Conservation (phyloP, 768 basidiomycete genomes). For the Kwoniella botswanensis region DNA sequence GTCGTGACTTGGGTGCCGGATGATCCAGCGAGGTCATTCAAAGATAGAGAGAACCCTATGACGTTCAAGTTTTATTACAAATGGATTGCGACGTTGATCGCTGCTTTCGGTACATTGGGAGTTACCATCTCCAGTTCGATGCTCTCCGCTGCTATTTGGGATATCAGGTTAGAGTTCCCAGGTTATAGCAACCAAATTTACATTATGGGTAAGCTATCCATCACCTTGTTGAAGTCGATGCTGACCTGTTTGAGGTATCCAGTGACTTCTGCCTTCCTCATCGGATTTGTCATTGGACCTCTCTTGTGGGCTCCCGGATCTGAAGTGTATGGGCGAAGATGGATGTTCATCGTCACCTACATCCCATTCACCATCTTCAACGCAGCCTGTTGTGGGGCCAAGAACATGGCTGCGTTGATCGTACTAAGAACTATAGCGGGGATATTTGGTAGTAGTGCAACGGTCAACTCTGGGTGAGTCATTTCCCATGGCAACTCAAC, state of each 20-base stretch:
- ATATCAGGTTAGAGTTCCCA: constrained; percentile 36
- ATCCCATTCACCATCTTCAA: constrained; percentile 56
- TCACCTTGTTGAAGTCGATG: constrained; percentile 34
- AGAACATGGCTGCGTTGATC: constrained; percentile 54
- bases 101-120: constrained; percentile 37
- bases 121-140: constrained; percentile 43
- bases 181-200: constrained; percentile 35
- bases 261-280: background rate
- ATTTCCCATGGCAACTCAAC: too few species aligned
- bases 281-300: background rate
- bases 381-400: constrained; percentile 52
- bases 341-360: constrained; percentile 56
- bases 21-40: background rate
- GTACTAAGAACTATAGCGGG: constrained; percentile 58
- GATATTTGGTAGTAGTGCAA: constrained; percentile 50
- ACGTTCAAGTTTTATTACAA: constrained; percentile 37
- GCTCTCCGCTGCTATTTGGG: constrained; percentile 31
- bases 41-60: constrained; percentile 46
- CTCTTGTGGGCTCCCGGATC: constrained; percentile 31
- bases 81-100: constrained; percentile 39
- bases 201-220: constrained; percentile 36
- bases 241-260: constrained; percentile 22
- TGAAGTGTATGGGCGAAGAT: constrained; percentile 57
- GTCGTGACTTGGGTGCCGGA: constrained; percentile 47
- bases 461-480: constrained; percentile 53